Evolutionary conservation across 805 yeast genomes (phyloP), one percentile per base, ranked within the genome.

Genomic region (Pichia nanzhaoensis): DNA sequence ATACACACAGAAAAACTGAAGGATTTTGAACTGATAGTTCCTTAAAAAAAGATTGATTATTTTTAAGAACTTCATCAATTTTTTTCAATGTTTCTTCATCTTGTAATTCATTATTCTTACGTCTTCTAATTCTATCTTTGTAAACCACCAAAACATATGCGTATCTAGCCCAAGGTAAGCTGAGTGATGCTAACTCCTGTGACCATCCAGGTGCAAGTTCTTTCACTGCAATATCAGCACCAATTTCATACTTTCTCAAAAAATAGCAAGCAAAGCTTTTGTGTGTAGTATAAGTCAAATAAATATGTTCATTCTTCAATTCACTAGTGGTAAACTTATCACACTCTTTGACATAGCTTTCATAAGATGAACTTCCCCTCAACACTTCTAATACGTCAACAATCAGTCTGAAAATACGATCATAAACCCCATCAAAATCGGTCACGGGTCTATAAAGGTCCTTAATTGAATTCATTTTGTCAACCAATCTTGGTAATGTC

Each of bases 11-110:
- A 52, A 73, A 74, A 24, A 61, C 58, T 3, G 56, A 47, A 2
- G 73, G 74, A 40, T 68, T 61, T 2, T 59, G 50, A 2, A 51
- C 55, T 4, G 68, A 52, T 68, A 73, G 71, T 21, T 60, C 51
- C 13, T 60, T 56, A 41, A 69, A 58, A 39, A 59, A 58, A 4
- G 50, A 41, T 16, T 50, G 47, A 24, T 63, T 55, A 8, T 51
- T 50, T 3, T 51, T 44, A 5, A 67, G 49, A 12, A 16, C 12
- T 50, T 8, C 52, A 44, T 28, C 42, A 24, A 16, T 50, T 45
- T 36, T 52, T 39, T 20, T 55, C 40, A 10, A 51, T 39, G 35
- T 49, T 51, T 22, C 49, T 50, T 54, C 17, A 10, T 45, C 49
- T 10, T 59, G 62, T 5, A 45, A 45, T 14, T 39, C 41, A 18